A percentile compares a stretch with the other conserved stretches of the same genome.
These are phyloP conservation scores for Chlamydomonas incerta DNA, from an alignment of 139 green algal species.

Conservation along the genomic window DNA sequence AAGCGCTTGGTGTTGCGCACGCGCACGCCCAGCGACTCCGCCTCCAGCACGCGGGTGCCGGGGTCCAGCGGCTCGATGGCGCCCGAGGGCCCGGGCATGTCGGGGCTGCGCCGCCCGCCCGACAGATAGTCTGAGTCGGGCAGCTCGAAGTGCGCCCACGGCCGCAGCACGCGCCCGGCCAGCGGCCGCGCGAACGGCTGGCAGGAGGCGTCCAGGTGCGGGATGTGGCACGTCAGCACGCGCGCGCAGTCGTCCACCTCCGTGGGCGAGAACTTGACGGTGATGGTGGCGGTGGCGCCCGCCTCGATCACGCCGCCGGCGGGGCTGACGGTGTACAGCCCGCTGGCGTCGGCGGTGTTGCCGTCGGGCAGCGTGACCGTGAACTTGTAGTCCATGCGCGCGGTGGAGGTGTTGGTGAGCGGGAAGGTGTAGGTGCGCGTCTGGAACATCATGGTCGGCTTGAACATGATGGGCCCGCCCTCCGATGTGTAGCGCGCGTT, in stretches of 20 bases:
- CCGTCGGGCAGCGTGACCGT: constrained; percentile 42
- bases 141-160: constrained; percentile 90
- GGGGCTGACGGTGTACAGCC: constrained; percentile 65
- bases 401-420: constrained; percentile 74
- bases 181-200: constrained; percentile 54
- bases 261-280: constrained; percentile 76
- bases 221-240: constrained; percentile 69
- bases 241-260: constrained; percentile 78
- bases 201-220: constrained; percentile 60
- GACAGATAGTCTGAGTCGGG: constrained; percentile 76
- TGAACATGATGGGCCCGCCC: constrained; percentile 70
- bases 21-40: constrained; percentile 74
- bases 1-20: constrained; percentile 85
- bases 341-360: constrained; percentile 38
- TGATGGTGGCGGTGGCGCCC: constrained; percentile 59
- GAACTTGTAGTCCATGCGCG: constrained; percentile 68
- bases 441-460: constrained; percentile 90
- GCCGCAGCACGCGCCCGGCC: constrained; percentile 69
- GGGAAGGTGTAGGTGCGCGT: constrained; percentile 75
- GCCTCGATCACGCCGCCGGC: constrained; percentile 58
- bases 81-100: constrained; percentile 67
- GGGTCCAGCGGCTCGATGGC: constrained; percentile 71
- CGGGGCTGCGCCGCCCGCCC: constrained; percentile 65
- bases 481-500: constrained; percentile 69
- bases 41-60: constrained; percentile 78